Evolutionary conservation across 768 basidiomycete genomes (phyloP).

Genomic region (Inosperma sp.): DNA sequence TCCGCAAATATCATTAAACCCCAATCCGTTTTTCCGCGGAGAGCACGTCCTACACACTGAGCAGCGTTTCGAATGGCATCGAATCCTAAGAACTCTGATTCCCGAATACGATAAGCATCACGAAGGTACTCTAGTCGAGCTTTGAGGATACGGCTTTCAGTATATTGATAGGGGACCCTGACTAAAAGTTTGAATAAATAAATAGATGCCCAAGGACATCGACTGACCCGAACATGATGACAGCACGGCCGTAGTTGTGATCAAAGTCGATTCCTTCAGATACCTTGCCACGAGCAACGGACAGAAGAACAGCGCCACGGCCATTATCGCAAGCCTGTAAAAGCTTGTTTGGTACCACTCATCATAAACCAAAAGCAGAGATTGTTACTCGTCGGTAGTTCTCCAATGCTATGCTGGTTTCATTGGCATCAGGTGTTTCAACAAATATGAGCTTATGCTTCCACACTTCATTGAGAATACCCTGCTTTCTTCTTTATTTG

Average conservation of each 20-base stretch:
- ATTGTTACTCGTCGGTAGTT: slow-evolving; percentile 91
- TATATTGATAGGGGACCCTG: slow-evolving; percentile 96
- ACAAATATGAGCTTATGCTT: slow-evolving; percentile 99
- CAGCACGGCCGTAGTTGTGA: slow-evolving; percentile 97
- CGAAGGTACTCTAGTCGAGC: slow-evolving; percentile 95
- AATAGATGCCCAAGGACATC: slow-evolving; percentile 2
- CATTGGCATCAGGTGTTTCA: slow-evolving; percentile 98
- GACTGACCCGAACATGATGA: slow-evolving; percentile 96
- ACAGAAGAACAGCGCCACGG: slow-evolving; percentile 91
- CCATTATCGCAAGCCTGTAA: slow-evolving; percentile 95
- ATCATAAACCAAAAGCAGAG: background rate
- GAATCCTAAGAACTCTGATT: slow-evolving; percentile 98
- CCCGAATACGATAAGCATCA: slow-evolving; percentile 97
- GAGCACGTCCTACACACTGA: slow-evolving; percentile 95
- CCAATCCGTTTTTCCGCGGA: slow-evolving; percentile 99
- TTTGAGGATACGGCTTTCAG: slow-evolving; percentile 94
- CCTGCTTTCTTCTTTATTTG: slow-evolving; percentile 42
- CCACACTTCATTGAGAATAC: slow-evolving; percentile 98
- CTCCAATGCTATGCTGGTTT: slow-evolving; percentile 95
- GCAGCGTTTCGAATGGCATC: slow-evolving; percentile 99
- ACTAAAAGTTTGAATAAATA: slow-evolving; percentile 1
- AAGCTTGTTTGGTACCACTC: slow-evolving; percentile 8
- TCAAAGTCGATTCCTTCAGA: slow-evolving; percentile 99
- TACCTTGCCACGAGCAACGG: slow-evolving; percentile 97
- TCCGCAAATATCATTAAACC: slow-evolving; percentile 99